Evolutionary conservation across 768 basidiomycete species (phyloP), one percentile per base, ranked within the genome.

Genomic region (Sarcodon aspratus): DNA sequence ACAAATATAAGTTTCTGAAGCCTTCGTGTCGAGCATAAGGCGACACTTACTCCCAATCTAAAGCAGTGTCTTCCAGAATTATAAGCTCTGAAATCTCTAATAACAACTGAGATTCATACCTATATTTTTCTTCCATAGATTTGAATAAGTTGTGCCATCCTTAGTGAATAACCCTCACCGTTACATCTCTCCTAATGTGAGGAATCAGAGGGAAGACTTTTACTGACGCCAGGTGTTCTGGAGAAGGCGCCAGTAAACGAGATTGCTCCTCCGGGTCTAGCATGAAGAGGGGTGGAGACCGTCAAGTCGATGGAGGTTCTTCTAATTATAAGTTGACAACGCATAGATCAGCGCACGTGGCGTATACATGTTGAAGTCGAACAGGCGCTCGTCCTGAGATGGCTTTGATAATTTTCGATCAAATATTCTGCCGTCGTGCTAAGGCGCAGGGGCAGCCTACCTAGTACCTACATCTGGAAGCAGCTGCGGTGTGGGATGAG

Each of bases 161-260:
- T 43, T n/a, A n/a, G 31, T 34, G 27, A 45, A 37, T 40, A 44
- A 32, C 7, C 68, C 82, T 62, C 60, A 87, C 87, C 11, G 69
- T 71, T 17, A 83, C 73, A 63, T 90, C 85, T 49, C 69, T 76
- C 60, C 80, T 84, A 40, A 91, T 58, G 51, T 77, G 73, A 17
- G 79, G 79, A 52, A 91, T 85, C 21, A 89, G 70, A n/a, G 87
- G 87, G 61, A 85, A 91, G 34, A 91, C 87, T 56, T 76, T 79
- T 56, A 86, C 70, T 2, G 79, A 68, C 6, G 77, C 75, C 8
- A 86, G 61, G 52, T 69, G 66, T 45, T 80, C 82, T 42, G 72
- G 69, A 1, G 76, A 72, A 6, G 82, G 80, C 11, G 76, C 75
- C 9, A 80, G 63, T n/a, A 58, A 76, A 3, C 45, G 7, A 3